phyloP scores from a whole-genome alignment of 306 rosid species.

The Quercus gilva region DNA sequence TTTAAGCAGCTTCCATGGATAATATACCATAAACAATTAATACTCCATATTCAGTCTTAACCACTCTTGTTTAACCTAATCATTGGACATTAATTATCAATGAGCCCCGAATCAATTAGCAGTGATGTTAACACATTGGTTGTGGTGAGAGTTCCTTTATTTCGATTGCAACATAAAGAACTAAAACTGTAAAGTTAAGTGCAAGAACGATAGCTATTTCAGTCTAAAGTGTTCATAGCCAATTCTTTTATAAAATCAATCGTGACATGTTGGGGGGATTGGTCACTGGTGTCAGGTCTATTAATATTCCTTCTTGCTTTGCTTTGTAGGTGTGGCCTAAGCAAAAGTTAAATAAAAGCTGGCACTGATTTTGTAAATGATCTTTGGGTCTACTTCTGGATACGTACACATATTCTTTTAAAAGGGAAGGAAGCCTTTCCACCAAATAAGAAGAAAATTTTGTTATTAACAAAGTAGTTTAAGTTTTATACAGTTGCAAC shows the following conservation, averaged over 20 bases:
- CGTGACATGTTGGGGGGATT: background rate
- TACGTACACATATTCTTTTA: slow-evolving; percentile 17
- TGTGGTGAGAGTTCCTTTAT: too few relatives aligned
- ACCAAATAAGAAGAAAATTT: background rate
- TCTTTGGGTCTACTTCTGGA: slow-evolving; percentile 33
- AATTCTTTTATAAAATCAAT: slow-evolving; percentile 10
- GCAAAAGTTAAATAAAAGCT: slow-evolving; percentile 45
- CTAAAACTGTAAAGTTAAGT: background rate
- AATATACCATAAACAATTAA: too few relatives aligned
- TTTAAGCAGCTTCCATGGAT: too few relatives aligned
- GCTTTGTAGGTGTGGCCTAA: slow-evolving; percentile 32
- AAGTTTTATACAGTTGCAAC: background rate
- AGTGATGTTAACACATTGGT: too few relatives aligned
- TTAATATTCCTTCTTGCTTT: slow-evolving; percentile 12
- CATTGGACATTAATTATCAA: too few relatives aligned
- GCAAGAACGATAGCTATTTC: slow-evolving; percentile 29
- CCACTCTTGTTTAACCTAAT: too few relatives aligned
- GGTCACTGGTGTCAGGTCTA: slow-evolving; percentile 21
- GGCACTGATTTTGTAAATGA: slow-evolving; percentile 51
- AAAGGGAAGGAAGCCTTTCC: background rate
- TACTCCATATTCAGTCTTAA: too few relatives aligned
- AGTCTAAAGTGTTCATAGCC: slow-evolving; percentile 37
- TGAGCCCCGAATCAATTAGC: too few relatives aligned
- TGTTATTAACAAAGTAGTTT: background rate
- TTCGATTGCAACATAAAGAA: too few relatives aligned